phyloP scores from a whole-genome alignment of 1,284 basidiomycete species.

The Trametes polyzona region DNA sequence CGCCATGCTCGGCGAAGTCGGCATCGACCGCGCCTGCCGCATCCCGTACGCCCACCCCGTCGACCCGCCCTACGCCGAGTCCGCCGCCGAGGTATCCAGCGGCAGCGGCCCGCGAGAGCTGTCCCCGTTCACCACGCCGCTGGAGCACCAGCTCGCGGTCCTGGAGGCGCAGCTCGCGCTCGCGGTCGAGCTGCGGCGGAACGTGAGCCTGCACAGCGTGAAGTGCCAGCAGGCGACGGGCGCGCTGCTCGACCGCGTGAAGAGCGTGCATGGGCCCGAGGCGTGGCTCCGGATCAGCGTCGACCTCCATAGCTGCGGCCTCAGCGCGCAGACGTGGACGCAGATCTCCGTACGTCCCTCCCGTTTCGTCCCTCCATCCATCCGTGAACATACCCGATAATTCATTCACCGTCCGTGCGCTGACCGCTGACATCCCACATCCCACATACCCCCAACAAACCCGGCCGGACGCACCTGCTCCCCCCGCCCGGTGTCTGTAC shows the following conservation, averaged over 20 bases:
- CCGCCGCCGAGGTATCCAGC: background rate
- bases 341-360: constrained; percentile 60
- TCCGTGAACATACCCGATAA: background rate
- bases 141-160: constrained; percentile 73
- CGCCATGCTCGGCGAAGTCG: constrained; percentile 85
- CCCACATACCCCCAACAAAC: no score
- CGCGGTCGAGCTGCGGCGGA: constrained; percentile 72
- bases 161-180: constrained; percentile 78
- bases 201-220: constrained; percentile 82
- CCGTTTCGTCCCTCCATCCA: background rate
- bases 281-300: constrained; percentile 66
- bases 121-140: constrained; percentile 71
- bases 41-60: constrained; percentile 58
- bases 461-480: no score
- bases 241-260: constrained; percentile 61
- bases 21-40: constrained; percentile 74
- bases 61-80: constrained; percentile 28
- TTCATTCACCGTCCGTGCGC: background rate
- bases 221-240: constrained; percentile 67
- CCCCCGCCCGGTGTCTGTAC: no score
- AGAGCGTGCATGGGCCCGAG: constrained; percentile 47
- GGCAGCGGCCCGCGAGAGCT: constrained; percentile 45
- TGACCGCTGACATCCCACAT: background rate
- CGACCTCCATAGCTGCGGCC: constrained; percentile 79
- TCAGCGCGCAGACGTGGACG: constrained; percentile 70